These are phyloP conservation scores for Urochloa ruziziensis DNA, from an alignment of 176 grass and related monocot genomes.

Conservation along the genomic window DNA sequence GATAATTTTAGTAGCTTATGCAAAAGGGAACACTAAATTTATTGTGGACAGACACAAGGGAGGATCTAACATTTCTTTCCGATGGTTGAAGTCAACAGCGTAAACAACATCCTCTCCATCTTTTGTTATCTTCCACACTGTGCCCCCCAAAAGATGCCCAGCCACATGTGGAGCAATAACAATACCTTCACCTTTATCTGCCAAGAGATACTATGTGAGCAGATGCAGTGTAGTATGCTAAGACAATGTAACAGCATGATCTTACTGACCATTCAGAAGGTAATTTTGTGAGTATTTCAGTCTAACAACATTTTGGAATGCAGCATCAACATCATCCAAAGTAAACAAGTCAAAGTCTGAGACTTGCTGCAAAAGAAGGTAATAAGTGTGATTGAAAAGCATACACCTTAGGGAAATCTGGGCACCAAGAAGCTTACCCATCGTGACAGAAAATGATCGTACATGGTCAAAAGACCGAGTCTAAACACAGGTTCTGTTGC, in stretches of 20 bases:
- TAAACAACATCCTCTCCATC: conserved; percentile 93
- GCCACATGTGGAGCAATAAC: conserved; percentile 91
- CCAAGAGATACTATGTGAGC: conserved; percentile 4
- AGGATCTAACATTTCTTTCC: conserved; percentile 64
- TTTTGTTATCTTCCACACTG: conserved; percentile 98
- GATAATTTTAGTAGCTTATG: conserved; percentile 18
- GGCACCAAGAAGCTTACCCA: conserved; percentile 58
- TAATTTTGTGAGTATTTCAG: conserved; percentile 90
- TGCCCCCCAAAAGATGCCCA: conserved; percentile 93
- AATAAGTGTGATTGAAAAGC: conserved; percentile 8
- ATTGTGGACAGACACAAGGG: background rate
- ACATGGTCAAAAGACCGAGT: conserved; percentile 98
- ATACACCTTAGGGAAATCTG: background rate
- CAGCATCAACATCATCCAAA: conserved; percentile 86
- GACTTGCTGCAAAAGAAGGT: conserved; percentile 58
- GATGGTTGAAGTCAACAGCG: conserved; percentile 95
- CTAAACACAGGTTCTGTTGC: conserved; percentile 91
- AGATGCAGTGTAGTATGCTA: conserved; percentile 9
- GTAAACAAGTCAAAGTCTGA: conserved; percentile 91
- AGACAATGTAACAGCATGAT: conserved; percentile 18
- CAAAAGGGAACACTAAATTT: background rate
- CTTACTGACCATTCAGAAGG: conserved; percentile 76
- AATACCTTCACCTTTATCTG: conserved; percentile 97
- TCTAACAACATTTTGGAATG: conserved; percentile 81
- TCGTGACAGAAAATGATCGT: conserved; percentile 83